phyloP scores from a whole-genome alignment of 805 yeast species.

The Brettanomyces bruxellensis region DNA sequence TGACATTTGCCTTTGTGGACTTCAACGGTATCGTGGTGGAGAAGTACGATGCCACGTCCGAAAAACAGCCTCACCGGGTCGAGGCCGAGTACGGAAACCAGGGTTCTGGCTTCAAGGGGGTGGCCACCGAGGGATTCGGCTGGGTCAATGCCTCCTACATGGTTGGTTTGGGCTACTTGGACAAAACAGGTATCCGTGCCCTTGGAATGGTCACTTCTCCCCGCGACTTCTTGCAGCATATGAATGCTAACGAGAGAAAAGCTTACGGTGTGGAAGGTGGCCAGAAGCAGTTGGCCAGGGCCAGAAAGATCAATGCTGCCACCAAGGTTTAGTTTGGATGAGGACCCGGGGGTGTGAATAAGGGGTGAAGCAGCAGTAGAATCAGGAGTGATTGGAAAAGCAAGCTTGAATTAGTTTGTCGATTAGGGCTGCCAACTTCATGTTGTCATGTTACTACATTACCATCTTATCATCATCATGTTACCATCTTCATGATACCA shows the following conservation, averaged over 20 bases:
- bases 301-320: background rate
- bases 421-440: no score
- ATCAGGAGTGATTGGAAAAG: no score
- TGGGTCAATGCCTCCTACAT: constrained; percentile 92
- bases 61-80: constrained; percentile 80
- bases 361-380: no score
- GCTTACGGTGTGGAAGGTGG: constrained; percentile 21
- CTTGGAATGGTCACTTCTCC: constrained; percentile 77
- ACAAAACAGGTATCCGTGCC: constrained; percentile 61
- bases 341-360: no score
- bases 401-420: no score
- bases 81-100: constrained; percentile 97
- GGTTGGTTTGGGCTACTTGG: constrained; percentile 60
- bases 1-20: constrained; percentile 85
- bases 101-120: constrained; percentile 87
- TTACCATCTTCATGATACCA: no score
- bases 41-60: constrained; percentile 82
- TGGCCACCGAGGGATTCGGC: constrained; percentile 93
- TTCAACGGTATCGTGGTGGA: constrained; percentile 93
- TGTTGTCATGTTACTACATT: no score
- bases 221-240: constrained; percentile 42
- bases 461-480: no score
- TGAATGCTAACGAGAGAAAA: constrained; percentile 33
- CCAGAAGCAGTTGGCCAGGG: background rate
- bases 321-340: background rate